A percentile compares a stretch with the other conserved stretches of the same genome.
Conservation (phyloP, 805 yeast genomes). For the Candida coquimbonensis region DNA sequence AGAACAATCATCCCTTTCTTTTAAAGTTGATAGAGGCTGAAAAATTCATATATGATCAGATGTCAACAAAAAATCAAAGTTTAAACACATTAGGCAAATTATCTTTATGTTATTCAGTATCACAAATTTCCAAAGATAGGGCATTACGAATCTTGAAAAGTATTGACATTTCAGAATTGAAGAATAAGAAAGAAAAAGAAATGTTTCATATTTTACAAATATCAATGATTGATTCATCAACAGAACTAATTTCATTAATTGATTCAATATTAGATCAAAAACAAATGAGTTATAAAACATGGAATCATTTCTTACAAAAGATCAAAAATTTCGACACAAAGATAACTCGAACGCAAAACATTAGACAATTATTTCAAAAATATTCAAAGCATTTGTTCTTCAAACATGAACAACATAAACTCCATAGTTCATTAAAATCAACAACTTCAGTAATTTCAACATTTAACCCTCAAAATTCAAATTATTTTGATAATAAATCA, state of each 20-base stretch:
- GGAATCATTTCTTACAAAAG: slow-evolving; percentile 3
- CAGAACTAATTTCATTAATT: not conserved
- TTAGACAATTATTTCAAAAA: not conserved
- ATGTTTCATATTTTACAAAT: not conserved
- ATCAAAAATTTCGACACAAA: slow-evolving; percentile 1
- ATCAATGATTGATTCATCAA: slow-evolving; percentile 1
- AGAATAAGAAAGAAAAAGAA: not conserved
- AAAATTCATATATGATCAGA: not conserved
- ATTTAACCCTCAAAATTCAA: not conserved
- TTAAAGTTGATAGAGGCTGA: not conserved
- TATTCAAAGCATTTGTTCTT: not conserved
- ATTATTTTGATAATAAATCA: slow-evolving; percentile 14
- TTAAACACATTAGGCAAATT: slow-evolving; percentile 1
- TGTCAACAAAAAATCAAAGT: not conserved
- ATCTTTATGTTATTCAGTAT: not conserved
- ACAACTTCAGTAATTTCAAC: not conserved
- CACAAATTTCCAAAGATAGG: not conserved
- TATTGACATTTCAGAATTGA: not conserved
- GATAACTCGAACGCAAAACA: not conserved
- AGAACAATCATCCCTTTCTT: not conserved
- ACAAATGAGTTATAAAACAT: not conserved
- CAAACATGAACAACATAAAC: slow-evolving; percentile 1
- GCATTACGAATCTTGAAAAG: slow-evolving; percentile 1
- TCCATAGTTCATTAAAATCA: slow-evolving; percentile 1
- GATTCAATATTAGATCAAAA: not conserved